These are phyloP conservation scores for Cladosporium sp. DNA, from an alignment of 2,329 filamentous ascomycete species.

Conservation along the genomic window DNA sequence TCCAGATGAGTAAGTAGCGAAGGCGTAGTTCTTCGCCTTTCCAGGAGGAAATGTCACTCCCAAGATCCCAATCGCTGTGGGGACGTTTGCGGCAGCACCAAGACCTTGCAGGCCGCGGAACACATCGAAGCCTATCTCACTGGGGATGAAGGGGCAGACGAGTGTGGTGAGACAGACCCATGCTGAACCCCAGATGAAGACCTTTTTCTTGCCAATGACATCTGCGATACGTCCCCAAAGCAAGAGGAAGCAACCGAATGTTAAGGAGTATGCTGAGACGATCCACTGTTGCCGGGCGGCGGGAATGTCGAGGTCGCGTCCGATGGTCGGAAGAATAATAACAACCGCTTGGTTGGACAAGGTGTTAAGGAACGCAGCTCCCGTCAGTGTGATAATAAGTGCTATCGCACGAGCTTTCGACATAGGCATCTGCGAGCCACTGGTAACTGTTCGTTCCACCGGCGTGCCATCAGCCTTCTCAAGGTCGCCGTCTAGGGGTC, in stretches of 20 bases:
- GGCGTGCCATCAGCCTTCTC: slow-evolving; percentile 6
- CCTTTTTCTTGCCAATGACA: slow-evolving; percentile 64
- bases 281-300: slow-evolving; percentile 54
- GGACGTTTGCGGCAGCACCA: slow-evolving; percentile 68
- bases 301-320: slow-evolving; percentile 34
- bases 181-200: slow-evolving; percentile 64
- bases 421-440: slow-evolving; percentile 24
- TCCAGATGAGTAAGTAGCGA: slow-evolving; percentile 63
- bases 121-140: slow-evolving; percentile 67
- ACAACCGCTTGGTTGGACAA: slow-evolving; percentile 37
- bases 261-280: slow-evolving; percentile 64
- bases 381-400: slow-evolving; percentile 33
- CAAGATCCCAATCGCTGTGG: slow-evolving; percentile 69
- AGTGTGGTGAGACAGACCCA: slow-evolving; percentile 63
- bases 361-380: slow-evolving; percentile 37
- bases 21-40: slow-evolving; percentile 70
- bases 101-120: slow-evolving; percentile 67
- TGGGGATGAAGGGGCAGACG: slow-evolving; percentile 63
- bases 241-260: slow-evolving; percentile 67
- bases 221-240: slow-evolving; percentile 69
- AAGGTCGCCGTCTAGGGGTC: neutral
- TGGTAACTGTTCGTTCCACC: slow-evolving; percentile 19
- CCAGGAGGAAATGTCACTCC: slow-evolving; percentile 67
- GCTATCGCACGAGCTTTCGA: slow-evolving; percentile 34
- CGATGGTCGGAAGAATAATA: slow-evolving; percentile 38